Percentiles rank a stretch among this genome's conserved stretches.
Conservation (phyloP, 2,329 filamentous ascomycete species). For the Sarocladium oryzae region DNA sequence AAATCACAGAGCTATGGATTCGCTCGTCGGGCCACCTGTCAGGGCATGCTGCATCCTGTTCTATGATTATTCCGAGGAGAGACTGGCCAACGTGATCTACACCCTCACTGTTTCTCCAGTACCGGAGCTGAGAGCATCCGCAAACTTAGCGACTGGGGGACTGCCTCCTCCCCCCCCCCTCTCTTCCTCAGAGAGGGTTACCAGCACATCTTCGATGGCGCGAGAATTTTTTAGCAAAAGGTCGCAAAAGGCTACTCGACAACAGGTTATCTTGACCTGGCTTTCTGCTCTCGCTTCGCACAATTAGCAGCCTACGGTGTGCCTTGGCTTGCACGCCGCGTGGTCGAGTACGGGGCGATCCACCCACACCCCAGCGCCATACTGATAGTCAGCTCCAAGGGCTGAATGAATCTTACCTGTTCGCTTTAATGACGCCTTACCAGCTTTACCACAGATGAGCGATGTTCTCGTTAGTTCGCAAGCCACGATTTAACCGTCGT, state of each 20-base stretch:
- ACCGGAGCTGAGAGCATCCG: no score
- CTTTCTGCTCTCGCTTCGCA: not conserved
- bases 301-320: not conserved
- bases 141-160: no score
- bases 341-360: not conserved
- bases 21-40: not conserved
- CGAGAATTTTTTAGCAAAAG: no score
- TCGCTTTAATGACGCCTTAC: not conserved
- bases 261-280: not conserved
- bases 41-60: not conserved
- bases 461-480: not conserved
- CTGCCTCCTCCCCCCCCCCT: no score
- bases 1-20: not conserved
- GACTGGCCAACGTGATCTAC: no score
- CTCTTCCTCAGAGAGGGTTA: no score
- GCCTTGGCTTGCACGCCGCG: not conserved
- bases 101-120: no score
- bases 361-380: not conserved
- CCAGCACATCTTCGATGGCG: no score
- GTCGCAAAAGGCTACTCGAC: not conserved
- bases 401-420: not conserved
- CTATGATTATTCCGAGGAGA: not conserved
- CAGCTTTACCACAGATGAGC: no score
- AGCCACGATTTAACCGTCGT: conserved; percentile 1
- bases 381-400: not conserved